Evolutionary conservation across 2,329 filamentous ascomycete genomes (phyloP).

Genomic region (Fusarium sp.): DNA sequence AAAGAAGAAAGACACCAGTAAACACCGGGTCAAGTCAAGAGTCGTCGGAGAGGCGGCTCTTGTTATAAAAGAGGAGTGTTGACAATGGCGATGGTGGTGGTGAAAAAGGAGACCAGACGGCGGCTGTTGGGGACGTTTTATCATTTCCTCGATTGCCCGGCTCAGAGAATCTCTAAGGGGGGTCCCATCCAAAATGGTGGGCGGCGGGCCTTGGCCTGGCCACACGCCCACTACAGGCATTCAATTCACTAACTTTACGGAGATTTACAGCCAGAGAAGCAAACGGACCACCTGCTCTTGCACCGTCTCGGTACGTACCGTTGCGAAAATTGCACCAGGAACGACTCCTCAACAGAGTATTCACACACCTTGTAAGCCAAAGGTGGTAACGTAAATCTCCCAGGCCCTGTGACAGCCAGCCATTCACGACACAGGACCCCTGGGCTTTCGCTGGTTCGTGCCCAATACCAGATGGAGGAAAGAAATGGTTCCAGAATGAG

Average conservation of each 20-base stretch:
- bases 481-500: constrained; percentile 52
- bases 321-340: constrained; percentile 17
- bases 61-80: constrained; percentile 24
- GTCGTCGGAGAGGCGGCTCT: constrained; percentile 38
- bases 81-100: constrained; percentile 41
- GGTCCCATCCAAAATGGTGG: constrained; percentile 32
- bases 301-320: constrained; percentile 24
- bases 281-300: constrained; percentile 17
- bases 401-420: constrained; percentile 32
- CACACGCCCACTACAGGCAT: constrained; percentile 10
- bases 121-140: constrained; percentile 49
- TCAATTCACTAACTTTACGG: constrained; percentile 17
- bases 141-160: constrained; percentile 45
- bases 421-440: constrained; percentile 36
- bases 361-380: constrained; percentile 18
- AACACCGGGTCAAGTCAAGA: constrained; percentile 38
- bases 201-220: constrained; percentile 27
- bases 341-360: constrained; percentile 11
- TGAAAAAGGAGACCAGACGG: constrained; percentile 40
- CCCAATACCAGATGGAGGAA: constrained; percentile 37
- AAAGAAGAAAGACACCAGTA: constrained; percentile 29
- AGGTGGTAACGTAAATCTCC: constrained; percentile 35
- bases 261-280: constrained; percentile 16
- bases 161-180: constrained; percentile 36
- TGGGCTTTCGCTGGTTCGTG: constrained; percentile 28